phyloP scores from a whole-genome alignment of 2,329 filamentous ascomycete species.

The Aspergillus floridensis region DNA sequence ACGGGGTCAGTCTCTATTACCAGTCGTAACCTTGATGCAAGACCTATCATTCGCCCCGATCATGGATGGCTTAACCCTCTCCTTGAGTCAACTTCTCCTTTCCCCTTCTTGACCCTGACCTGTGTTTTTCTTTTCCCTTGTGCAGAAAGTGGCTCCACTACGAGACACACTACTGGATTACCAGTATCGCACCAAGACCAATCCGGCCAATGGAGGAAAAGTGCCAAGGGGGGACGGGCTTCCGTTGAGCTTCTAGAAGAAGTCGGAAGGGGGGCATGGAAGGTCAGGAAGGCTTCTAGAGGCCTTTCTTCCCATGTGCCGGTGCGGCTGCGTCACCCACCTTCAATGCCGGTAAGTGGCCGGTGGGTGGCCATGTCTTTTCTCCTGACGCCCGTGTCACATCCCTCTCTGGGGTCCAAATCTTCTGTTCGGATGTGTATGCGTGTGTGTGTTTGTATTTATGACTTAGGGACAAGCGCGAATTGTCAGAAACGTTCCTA shows the following conservation, averaged over 20 bases:
- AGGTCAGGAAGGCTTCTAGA: conserved; percentile 15
- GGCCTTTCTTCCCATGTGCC: conserved; percentile 13
- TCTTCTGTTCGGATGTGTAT: not conserved
- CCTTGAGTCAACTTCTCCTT: not conserved
- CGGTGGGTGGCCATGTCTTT: conserved; percentile 13
- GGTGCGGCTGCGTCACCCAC: conserved; percentile 15
- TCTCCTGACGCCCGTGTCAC: conserved; percentile 11
- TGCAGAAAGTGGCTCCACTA: conserved; percentile 13
- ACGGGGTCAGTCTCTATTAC: not conserved
- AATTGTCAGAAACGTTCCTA: not conserved
- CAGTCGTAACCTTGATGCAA: not conserved
- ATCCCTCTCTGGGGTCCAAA: conserved; percentile 3
- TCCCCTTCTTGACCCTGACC: not conserved
- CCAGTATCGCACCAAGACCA: conserved; percentile 7
- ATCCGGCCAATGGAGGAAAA: not conserved
- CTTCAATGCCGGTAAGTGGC: conserved; percentile 4
- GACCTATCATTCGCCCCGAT: not conserved
- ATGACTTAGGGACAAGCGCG: not conserved
- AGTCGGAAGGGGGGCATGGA: conserved; percentile 12
- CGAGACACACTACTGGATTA: conserved; percentile 20
- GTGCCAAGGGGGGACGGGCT: conserved; percentile 20
- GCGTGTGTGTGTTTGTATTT: not conserved
- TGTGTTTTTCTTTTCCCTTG: conserved; percentile 6
- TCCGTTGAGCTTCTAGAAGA: conserved; percentile 23
- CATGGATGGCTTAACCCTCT: not conserved